Evolutionary conservation across 129 eudicot species (phyloP).

Genomic region (Flaveria linearis): DNA sequence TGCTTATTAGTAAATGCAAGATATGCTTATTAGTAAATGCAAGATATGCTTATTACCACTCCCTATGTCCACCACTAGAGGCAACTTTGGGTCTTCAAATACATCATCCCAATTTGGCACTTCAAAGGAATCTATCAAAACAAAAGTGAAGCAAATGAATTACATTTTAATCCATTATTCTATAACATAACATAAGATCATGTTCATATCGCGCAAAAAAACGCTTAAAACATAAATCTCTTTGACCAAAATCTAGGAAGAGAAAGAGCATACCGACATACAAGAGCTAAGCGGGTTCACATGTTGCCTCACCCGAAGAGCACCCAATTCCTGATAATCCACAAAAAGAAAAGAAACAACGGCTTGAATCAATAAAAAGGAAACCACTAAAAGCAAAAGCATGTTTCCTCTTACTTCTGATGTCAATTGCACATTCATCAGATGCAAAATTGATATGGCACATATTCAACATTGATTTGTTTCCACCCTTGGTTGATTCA

Average conservation of each 20-base stretch:
- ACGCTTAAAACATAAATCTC: neutral
- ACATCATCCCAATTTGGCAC: constrained; percentile 82
- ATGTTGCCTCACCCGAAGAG: constrained; percentile 58
- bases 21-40: constrained; percentile 8
- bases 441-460: neutral
- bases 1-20: neutral
- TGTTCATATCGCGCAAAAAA: neutral
- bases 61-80: constrained; percentile 94
- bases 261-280: constrained; percentile 23
- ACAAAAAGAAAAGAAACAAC: neutral
- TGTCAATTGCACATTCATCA: constrained; percentile 18
- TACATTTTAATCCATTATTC: constrained; percentile 6
- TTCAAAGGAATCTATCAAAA: constrained; percentile 62
- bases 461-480: neutral
- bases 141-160: constrained; percentile 9
- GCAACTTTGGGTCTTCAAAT: constrained; percentile 69
- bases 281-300: constrained; percentile 60
- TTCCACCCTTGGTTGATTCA: neutral
- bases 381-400: neutral
- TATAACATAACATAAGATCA: constrained; percentile 4
- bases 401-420: neutral
- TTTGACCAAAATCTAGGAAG: neutral
- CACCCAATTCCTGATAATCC: constrained; percentile 51
- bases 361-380: neutral
- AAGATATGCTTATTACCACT: constrained; percentile 53